Evolutionary conservation across 1,139 yeast genomes (phyloP).

Genomic region (Protomyces gravidus): DNA sequence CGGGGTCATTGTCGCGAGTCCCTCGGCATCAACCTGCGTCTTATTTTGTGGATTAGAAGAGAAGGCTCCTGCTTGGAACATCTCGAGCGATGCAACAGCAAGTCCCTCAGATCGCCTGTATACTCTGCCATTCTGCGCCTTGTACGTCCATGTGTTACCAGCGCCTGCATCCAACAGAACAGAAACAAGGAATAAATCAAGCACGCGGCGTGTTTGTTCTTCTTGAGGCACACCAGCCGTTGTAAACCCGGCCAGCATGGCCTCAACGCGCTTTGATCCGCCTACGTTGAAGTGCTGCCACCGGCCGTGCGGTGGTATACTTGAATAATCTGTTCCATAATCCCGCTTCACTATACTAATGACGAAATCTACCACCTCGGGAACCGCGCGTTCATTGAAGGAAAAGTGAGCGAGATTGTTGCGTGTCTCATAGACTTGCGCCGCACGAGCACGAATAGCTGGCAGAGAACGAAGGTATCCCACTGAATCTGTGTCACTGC

Average conservation of each 20-base stretch:
- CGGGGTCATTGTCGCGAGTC: constrained; percentile 40
- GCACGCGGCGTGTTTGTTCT: constrained; percentile 49
- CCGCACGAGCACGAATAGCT: constrained; percentile 52
- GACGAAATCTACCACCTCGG: constrained; percentile 18
- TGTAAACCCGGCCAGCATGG: constrained; percentile 40
- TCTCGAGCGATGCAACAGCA: constrained; percentile 54
- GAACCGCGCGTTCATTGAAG: constrained; percentile 5
- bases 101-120: constrained; percentile 54
- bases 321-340: constrained; percentile 42
- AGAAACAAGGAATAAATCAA: constrained; percentile 55
- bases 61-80: constrained; percentile 51
- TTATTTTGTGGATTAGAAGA: constrained; percentile 41
- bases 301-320: constrained; percentile 60
- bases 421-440: constrained; percentile 45
- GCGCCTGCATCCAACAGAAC: constrained; percentile 63
- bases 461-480: constrained; percentile 47
- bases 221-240: constrained; percentile 39
- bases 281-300: constrained; percentile 59
- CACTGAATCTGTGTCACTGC: constrained; percentile 31
- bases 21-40: constrained; percentile 47
- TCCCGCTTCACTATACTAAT: constrained; percentile 42
- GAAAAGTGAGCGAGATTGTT: constrained; percentile 29
- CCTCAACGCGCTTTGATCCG: constrained; percentile 45
- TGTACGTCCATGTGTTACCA: constrained; percentile 52
- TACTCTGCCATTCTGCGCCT: constrained; percentile 38